Percentiles rank a stretch among this genome's conserved stretches.
Evolutionary conservation across 2,329 filamentous ascomycete genomes (phyloP).

Genomic region (Cytospora piceae): DNA sequence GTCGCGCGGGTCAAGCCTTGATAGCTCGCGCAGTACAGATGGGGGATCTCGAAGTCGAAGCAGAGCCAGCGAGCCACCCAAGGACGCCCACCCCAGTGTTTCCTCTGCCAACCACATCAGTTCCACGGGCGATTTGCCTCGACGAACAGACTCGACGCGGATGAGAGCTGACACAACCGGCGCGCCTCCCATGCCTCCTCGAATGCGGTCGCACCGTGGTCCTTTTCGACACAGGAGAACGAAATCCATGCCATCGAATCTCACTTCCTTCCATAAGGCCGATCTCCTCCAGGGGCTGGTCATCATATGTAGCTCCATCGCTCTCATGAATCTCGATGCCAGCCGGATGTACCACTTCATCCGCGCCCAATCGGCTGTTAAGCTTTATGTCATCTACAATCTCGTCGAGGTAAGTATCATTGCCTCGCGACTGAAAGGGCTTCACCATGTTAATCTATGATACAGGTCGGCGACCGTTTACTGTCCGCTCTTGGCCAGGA

Average conservation of each 20-base stretch:
- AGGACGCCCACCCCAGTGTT: slow-evolving; percentile 12
- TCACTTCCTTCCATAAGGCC: slow-evolving; percentile 90
- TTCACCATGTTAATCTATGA: slow-evolving; percentile 3
- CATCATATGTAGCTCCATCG: slow-evolving; percentile 81
- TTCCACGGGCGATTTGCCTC: slow-evolving; percentile 7
- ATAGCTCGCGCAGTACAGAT: slow-evolving; percentile 39
- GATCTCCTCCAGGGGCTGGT: slow-evolving; percentile 90
- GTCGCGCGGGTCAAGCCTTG: slow-evolving; percentile 36
- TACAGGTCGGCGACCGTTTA: slow-evolving; percentile 77
- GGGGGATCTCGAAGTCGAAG: slow-evolving; percentile 47
- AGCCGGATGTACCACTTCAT: slow-evolving; percentile 99
- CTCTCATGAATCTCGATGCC: slow-evolving; percentile 89
- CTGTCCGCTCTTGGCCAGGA: slow-evolving; percentile 93
- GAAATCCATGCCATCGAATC: slow-evolving; percentile 81
- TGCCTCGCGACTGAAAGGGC: not conserved
- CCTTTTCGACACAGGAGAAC: slow-evolving; percentile 68
- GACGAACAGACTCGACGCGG: slow-evolving; percentile 21
- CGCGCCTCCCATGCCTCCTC: slow-evolving; percentile 2
- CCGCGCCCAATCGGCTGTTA: slow-evolving; percentile 93
- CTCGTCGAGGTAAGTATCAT: slow-evolving; percentile 71
- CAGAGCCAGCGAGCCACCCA: slow-evolving; percentile 31
- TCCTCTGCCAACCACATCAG: not conserved
- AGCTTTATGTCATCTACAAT: slow-evolving; percentile 98
- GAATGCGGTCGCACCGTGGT: slow-evolving; percentile 39
- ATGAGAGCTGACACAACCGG: slow-evolving; percentile 16